A percentile compares a stretch with the other conserved stretches of the same genome.
phyloP scores from a whole-genome alignment of 1,139 yeast genomes.

The Lodderomyces jiufengensis region DNA sequence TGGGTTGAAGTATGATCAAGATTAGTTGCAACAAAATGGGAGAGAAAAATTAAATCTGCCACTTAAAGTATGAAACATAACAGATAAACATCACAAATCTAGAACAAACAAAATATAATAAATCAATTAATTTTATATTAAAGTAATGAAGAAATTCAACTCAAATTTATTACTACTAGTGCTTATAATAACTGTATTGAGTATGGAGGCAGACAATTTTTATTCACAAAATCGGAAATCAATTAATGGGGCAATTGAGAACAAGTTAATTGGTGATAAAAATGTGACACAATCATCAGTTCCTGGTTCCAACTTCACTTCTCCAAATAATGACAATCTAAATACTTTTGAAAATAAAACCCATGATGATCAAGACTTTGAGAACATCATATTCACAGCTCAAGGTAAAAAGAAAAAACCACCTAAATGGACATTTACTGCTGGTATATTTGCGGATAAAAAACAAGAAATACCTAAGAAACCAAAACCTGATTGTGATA shows the following conservation, averaged over 20 bases:
- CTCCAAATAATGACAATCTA: not conserved
- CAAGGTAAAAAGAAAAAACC: conserved; percentile 5
- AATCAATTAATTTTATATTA: no score
- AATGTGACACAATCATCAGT: no score
- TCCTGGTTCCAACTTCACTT: not conserved
- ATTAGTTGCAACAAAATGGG: conserved; percentile 15
- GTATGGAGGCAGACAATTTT: no score
- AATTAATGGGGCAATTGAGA: no score
- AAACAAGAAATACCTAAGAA: conserved; percentile 3
- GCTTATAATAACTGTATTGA: not conserved
- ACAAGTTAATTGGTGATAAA: no score
- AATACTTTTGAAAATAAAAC: not conserved
- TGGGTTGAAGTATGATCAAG: conserved; percentile 41
- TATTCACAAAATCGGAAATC: no score
- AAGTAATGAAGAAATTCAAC: no score
- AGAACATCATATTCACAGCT: conserved; percentile 2
- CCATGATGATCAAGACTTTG: not conserved
- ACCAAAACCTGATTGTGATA: conserved; percentile 7
- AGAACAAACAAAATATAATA: no score
- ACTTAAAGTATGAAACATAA: no score
- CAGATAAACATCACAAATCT: no score
- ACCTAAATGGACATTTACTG: conserved; percentile 12
- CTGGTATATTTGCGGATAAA: conserved; percentile 11
- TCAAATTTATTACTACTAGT: no score
- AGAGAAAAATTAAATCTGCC: not conserved